These are phyloP conservation scores for Trichoderma brevicompactum DNA, from an alignment of 2,329 filamentous ascomycete genomes.

Conservation along the genomic window DNA sequence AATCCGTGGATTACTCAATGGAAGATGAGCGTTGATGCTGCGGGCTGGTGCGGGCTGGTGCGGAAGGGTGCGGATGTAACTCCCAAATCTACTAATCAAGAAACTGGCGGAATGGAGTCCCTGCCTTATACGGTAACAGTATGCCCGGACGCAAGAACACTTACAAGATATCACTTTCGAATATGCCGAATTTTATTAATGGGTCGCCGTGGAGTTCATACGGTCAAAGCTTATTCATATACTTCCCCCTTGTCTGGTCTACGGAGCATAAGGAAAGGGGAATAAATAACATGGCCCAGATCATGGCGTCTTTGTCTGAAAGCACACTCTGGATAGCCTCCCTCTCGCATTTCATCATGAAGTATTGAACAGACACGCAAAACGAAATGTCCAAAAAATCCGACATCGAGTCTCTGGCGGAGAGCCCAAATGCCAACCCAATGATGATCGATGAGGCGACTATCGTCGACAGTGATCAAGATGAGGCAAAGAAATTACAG, in stretches of 20 bases:
- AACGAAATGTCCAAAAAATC: background rate
- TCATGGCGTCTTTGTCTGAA: too few species aligned
- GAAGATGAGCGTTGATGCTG: background rate
- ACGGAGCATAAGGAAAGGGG: too few species aligned
- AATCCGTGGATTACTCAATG: too few species aligned
- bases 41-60: background rate
- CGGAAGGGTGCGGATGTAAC: background rate
- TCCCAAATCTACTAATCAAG: conserved; percentile 5
- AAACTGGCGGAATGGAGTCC: background rate
- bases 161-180: background rate
- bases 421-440: background rate
- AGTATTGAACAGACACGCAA: background rate
- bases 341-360: background rate
- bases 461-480: background rate
- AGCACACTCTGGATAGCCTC: background rate
- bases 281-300: background rate
- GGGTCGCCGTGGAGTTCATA: background rate
- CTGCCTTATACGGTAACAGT: background rate
- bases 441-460: background rate
- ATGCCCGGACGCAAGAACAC: background rate
- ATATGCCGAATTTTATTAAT: background rate
- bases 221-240: background rate
- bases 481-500: background rate
- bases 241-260: background rate
- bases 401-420: background rate